Evolutionary conservation across 202 grass and related monocot genomes (phyloP), one percentile per base, ranked within the genome.

Genomic region (Cymbopogon flexuosus): DNA sequence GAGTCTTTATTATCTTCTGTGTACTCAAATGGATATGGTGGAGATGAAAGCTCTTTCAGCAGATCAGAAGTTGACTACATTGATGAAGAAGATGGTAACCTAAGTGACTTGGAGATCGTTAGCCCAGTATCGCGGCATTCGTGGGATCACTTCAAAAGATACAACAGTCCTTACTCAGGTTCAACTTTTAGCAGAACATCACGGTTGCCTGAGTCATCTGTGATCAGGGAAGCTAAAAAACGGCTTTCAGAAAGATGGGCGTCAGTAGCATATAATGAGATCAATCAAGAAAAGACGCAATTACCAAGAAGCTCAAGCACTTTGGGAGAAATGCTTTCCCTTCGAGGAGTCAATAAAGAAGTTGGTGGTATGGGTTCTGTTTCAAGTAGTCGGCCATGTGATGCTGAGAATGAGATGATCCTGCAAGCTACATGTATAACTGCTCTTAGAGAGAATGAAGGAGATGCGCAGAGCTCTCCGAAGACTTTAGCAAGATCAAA

Each of bases 291-390:
- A 79, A 79, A 84, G 73, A 41, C 87, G 59, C 70, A 80, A 33
- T 69, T 95, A 9, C 90, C 80, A 4, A 95, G 92, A 79, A 93
- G 77, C 78, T 95, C 92, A 31, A 95, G 87, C 73, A 99, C 92
- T 86, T 88, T 99, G 65, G 96, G 92, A 57, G 92, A 99, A 77
- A 95, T 99, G 88, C 92, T 99, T 81, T 82, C 88, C n/a, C 74
- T 95, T 84, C 84, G 64, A 75, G 90, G 80, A 64, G 31, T 81
- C 42, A 89, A 87, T 65, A 95, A 89, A 83, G 68, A 89, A 72
- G 47, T 62, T 78, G n/a, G 33, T 68, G 60, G 54, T 35, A 33
- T 52, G 34, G 31, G 66, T 59, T 61, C 39, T 63, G 83, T 60
- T 73, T 68, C 79, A 74, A 82, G 30, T 73, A 73, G 47, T 57